These are phyloP conservation scores for Waltiozyma sp. DNA, from an alignment of 1,139 yeast genomes.

Conservation along the genomic window DNA sequence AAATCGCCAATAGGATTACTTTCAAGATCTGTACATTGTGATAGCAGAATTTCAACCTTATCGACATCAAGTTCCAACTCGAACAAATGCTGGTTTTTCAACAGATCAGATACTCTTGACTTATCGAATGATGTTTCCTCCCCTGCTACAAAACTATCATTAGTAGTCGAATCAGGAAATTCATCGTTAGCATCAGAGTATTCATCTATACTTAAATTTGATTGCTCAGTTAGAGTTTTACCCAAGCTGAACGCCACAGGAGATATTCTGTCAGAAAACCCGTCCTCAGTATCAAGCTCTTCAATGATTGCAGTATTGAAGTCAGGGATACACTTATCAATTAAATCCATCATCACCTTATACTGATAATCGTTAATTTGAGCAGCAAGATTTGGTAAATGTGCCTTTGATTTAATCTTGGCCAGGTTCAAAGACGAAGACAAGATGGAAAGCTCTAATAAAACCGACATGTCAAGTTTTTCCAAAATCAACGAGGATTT, in stretches of 20 bases:
- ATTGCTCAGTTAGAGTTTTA: constrained; percentile 16
- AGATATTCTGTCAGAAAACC: constrained; percentile 2
- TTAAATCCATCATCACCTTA: constrained; percentile 69
- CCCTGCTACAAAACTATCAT: background rate
- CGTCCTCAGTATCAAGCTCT: constrained; percentile 13
- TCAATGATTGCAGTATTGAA: constrained; percentile 25
- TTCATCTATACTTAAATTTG: background rate
- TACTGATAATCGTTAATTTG: constrained; percentile 84
- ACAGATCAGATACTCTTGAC: constrained; percentile 4
- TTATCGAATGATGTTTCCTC: background rate
- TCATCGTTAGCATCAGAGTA: constrained; percentile 2
- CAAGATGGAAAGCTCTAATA: constrained; percentile 71
- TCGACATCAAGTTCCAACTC: constrained; percentile 66
- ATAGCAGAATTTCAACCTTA: constrained; percentile 48
- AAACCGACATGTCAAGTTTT: constrained; percentile 59
- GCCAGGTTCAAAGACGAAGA: constrained; percentile 75
- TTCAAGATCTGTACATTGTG: constrained; percentile 38
- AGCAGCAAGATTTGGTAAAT: constrained; percentile 63
- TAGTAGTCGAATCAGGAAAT: background rate
- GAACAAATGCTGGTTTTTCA: constrained; percentile 32
- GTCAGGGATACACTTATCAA: constrained; percentile 62
- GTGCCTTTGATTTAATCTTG: constrained; percentile 62
- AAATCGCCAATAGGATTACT: no score
- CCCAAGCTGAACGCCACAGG: constrained; percentile 11
- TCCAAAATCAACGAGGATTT: constrained; percentile 46